phyloP scores from a whole-genome alignment of 2,329 filamentous ascomycete genomes.

The Penicillium sumatraense region DNA sequence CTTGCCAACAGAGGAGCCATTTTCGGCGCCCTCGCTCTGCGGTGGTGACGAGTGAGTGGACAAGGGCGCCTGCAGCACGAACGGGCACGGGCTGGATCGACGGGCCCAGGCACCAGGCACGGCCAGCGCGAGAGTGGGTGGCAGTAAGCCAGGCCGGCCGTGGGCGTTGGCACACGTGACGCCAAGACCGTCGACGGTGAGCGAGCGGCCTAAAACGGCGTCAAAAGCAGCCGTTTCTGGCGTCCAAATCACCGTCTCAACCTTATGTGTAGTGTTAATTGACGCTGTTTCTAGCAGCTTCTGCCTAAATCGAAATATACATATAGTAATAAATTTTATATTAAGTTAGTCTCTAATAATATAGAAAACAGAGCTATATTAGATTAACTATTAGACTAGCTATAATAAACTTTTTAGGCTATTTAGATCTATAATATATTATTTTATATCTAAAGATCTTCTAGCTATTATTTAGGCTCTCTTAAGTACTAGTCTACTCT shows the following conservation, averaged over 20 bases:
- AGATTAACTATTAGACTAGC: too few species aligned
- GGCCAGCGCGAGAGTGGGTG: constrained; percentile 5
- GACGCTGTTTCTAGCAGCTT: too few species aligned
- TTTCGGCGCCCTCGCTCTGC: constrained; percentile 13
- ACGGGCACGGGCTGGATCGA: constrained; percentile 7
- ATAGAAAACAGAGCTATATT: too few species aligned
- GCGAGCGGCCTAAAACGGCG: constrained; percentile 21
- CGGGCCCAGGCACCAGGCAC: constrained; percentile 18
- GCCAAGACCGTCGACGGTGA: constrained; percentile 17
- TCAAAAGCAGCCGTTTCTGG: constrained; percentile 23
- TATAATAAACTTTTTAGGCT: too few species aligned
- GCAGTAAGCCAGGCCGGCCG: constrained; percentile 6
- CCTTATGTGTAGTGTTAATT: too few species aligned
- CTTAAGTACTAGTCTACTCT: too few species aligned
- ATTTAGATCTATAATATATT: too few species aligned
- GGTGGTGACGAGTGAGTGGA: constrained; percentile 11
- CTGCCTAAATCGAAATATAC: too few species aligned
- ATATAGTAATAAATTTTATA: too few species aligned
- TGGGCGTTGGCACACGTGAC: constrained; percentile 11
- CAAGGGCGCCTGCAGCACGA: constrained; percentile 13
- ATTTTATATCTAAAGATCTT: too few species aligned
- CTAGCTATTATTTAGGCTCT: too few species aligned
- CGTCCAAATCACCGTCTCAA: constrained; percentile 24
- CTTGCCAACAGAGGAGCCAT: constrained; percentile 15
- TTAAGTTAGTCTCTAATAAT: too few species aligned